Evolutionary conservation across 1,139 yeast genomes (phyloP).

Genomic region (Taphrina deformans): DNA sequence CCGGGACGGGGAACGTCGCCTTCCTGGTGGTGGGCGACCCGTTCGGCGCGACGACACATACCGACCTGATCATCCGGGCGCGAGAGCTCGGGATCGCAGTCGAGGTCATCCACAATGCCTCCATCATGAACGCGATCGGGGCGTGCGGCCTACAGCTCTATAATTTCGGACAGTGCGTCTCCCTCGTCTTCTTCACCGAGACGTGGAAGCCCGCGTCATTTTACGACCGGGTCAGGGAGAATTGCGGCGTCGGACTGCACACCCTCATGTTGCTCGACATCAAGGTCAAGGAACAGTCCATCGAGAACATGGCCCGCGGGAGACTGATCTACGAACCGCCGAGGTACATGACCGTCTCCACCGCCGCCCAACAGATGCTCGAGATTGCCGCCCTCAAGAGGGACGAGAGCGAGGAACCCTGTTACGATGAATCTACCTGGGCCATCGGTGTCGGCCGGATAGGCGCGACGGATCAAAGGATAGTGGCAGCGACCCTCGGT

Average conservation of each 20-base stretch:
- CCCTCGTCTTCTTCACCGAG: slow-evolving; percentile 92
- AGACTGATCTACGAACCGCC: slow-evolving; percentile 93
- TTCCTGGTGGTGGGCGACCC: slow-evolving; percentile 97
- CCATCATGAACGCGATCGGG: slow-evolving; percentile 97
- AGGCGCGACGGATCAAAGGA: slow-evolving; percentile 79
- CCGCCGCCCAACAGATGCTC: slow-evolving; percentile 82
- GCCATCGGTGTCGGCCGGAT: slow-evolving; percentile 90
- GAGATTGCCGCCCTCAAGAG: slow-evolving; percentile 76
- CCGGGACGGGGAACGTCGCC: slow-evolving; percentile 70
- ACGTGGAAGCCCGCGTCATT: slow-evolving; percentile 95
- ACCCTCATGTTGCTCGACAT: slow-evolving; percentile 85
- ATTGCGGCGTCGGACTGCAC: slow-evolving; percentile 84
- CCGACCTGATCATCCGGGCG: slow-evolving; percentile 88
- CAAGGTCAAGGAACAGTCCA: slow-evolving; percentile 93
- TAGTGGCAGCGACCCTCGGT: slow-evolving; percentile 79
- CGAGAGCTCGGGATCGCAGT: slow-evolving; percentile 75
- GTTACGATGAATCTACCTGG: slow-evolving; percentile 79
- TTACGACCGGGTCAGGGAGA: slow-evolving; percentile 84
- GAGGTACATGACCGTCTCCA: slow-evolving; percentile 86
- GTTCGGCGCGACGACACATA: slow-evolving; percentile 97
- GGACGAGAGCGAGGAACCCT: slow-evolving; percentile 51
- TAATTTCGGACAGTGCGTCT: slow-evolving; percentile 94
- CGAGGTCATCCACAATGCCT: slow-evolving; percentile 88
- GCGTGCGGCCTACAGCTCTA: slow-evolving; percentile 95
- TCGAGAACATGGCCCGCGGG: slow-evolving; percentile 92